Evolutionary conservation across 2,329 filamentous ascomycete genomes (phyloP), one percentile per base, ranked within the genome.

Genomic region (Ilyonectria sp.): DNA sequence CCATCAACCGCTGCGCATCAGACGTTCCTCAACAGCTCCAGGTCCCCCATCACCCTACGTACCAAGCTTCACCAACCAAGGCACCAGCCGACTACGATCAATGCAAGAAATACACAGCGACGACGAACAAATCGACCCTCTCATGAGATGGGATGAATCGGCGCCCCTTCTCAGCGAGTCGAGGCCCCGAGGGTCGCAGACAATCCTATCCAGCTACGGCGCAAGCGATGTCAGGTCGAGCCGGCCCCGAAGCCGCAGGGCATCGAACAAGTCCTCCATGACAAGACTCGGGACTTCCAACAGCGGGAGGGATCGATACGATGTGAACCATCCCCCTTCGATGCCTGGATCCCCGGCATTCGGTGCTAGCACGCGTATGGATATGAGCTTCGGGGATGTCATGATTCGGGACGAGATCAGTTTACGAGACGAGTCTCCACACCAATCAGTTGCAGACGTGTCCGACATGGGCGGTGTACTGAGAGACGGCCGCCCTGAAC

Each of bases 301-400:
- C 37, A 74, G 56, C 75, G 78, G 68, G 50, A 77, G 71, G 47
- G 87, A 89, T 33, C 81, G 81, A 63, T 90, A 90, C 74, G 89
- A 91, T 80, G 81, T 93, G 68, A 93, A 93, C 73, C 90, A 92
- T 68, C 91, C 91, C 4, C 91, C 91, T 1, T 93, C 91, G 0
- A 84, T 92, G 52, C 91, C 91, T 2, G 88, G 87, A 1, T 90
- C 89, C 8, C 91, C 91, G 2, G 79, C 80, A 1, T 81, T 90
- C 64, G 86, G 86, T 1, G 79, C 86, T 0, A 72, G 79, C 0
- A 84, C 87, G 64, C 83, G 83, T 35, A 79, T 85, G 63, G 85
- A 88, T 40, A 84, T 91, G 79, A 88, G 83, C 68, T 90, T 91
- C 73, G 88, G 88, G n/a, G 90, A 92, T 81, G 85, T 92, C 70